Base-by-base conservation (phyloP, 148 eudicot species). In the Pharnaceum exiguum region DNA sequence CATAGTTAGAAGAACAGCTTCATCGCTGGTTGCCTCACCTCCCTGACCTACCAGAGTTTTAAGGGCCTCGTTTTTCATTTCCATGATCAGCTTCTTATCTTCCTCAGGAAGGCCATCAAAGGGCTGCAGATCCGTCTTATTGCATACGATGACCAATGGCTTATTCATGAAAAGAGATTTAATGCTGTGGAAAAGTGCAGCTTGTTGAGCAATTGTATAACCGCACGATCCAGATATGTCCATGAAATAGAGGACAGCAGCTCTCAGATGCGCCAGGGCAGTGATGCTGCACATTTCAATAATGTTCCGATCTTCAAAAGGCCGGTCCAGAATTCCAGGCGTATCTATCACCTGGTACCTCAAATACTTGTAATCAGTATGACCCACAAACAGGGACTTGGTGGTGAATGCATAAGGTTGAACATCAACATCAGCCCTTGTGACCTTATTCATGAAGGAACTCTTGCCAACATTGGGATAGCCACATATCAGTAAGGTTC, bases 241-340 rank as follows among this genome's bases (percentile, higher is more conserved):
- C 64, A 90, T 68, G 69, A 90, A 90, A 76, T 84, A 90, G 47
- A 90, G 70, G 23, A 90, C 89, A 19, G 95, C 95, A 19, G 97
- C 89, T 57, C 97, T 76, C 36, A 87, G 72, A 77, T 90, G 95
- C n/a, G 97, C 97, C 46, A 90, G 56, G 55, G 97, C 97, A 56
- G 97, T 90, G 22, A 90, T 90, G 66, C 89, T 87, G 75, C 97
- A 90, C 97, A 90, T 90, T 65, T 90, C 97, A 37, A 90, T 90
- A 54, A 90, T 90, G 66, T 90, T 90, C 60, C 95, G 82, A 57
- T 90, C 97, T 72, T 86, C 97, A 65, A 90, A 90, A 1, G 97
- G 95, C 12, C 97, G 73, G 48, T 90, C 97, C 63, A 90, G 68
- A 65, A 90, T 87, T 22, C 97, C 95, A 0, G 97, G 97, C 26